Evolutionary conservation across 208 protist genomes (phyloP).

Genomic region (Wallacemonas sp.): DNA sequence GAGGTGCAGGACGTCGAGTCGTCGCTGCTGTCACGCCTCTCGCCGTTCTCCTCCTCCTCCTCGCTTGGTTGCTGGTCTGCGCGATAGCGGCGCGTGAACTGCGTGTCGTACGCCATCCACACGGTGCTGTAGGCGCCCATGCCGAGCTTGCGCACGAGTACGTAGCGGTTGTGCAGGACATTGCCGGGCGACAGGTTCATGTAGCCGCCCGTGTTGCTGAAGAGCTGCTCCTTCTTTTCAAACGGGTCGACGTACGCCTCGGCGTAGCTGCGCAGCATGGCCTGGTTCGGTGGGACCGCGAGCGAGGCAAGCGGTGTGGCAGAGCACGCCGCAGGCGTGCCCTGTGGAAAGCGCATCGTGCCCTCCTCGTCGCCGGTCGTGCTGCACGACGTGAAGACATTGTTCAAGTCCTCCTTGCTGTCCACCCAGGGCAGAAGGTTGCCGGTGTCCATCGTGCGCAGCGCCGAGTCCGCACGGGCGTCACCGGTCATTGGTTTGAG

Average conservation of each 20-base stretch:
- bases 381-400: neutral
- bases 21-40: neutral
- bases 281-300: conserved; percentile 7
- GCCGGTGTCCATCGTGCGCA: neutral
- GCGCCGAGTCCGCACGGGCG: neutral
- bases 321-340: neutral
- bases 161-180: conserved; percentile 73
- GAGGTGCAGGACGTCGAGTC: neutral
- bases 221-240: conserved; percentile 17
- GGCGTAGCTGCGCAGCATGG: conserved; percentile 11
- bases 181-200: conserved; percentile 63
- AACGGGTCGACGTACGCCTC: conserved; percentile 12
- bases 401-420: conserved; percentile 14
- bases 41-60: neutral
- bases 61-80: neutral
- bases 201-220: conserved; percentile 55
- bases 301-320: neutral
- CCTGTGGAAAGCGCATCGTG: neutral
- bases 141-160: conserved; percentile 82
- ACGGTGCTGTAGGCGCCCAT: conserved; percentile 91
- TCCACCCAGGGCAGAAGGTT: conserved; percentile 10
- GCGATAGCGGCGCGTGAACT: conserved; percentile 22
- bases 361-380: neutral
- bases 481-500: too few species aligned
- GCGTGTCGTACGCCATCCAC: conserved; percentile 84